Conservation (phyloP, 441 rosid species). For the Capsella rubella region DNA sequence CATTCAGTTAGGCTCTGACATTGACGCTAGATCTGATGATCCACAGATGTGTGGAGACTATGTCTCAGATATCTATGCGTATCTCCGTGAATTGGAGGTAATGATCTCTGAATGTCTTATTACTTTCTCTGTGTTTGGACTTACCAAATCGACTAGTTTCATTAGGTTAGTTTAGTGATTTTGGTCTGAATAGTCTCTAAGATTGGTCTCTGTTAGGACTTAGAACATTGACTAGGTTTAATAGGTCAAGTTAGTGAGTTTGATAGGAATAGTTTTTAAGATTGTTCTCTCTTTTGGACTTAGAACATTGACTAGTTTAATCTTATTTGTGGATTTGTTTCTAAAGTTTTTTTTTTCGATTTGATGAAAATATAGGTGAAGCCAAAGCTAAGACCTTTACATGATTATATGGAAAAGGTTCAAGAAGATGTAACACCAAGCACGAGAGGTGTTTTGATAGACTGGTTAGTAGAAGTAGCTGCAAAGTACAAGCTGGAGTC, state of each 20-base stretch:
- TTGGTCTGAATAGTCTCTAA: not conserved
- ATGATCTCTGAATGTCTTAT: not conserved
- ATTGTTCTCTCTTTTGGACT: no score
- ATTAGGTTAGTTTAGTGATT: not conserved
- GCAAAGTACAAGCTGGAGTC: constrained; percentile 72
- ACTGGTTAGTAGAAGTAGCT: constrained; percentile 84
- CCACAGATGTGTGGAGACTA: constrained; percentile 74
- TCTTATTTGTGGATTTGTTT: no score
- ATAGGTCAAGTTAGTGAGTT: no score
- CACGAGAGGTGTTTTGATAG: constrained; percentile 76
- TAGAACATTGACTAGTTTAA: no score
- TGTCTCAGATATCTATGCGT: constrained; percentile 1
- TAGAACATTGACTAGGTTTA: not conserved
- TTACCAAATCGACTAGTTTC: not conserved
- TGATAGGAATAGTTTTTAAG: not conserved
- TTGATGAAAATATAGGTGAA: constrained; percentile 48
- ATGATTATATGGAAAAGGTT: constrained; percentile 71
- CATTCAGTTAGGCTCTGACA: constrained; percentile 23
- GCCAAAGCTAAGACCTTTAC: constrained; percentile 61
- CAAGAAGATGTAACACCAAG: constrained; percentile 64
- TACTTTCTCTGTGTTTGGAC: not conserved
- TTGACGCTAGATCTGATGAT: constrained; percentile 49
- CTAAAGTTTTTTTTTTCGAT: not conserved
- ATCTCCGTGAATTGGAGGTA: constrained; percentile 72
- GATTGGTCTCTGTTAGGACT: not conserved